Base-by-base conservation (phyloP, 2,329 filamentous ascomycete species). In the Apiospora hydei region DNA sequence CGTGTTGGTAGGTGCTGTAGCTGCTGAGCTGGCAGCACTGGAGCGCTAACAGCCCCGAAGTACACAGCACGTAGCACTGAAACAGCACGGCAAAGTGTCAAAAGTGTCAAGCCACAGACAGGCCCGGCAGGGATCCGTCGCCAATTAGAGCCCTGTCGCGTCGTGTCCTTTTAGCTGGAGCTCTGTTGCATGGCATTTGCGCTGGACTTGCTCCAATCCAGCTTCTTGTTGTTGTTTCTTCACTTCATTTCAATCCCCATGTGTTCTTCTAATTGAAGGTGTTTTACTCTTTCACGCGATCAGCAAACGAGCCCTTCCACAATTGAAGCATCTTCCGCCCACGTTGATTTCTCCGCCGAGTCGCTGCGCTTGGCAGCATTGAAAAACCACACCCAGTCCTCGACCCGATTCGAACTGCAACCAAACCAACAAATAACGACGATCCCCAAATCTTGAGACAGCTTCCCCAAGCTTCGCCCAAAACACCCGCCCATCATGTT, bases 401-500 rank as follows among this genome's bases (percentile, higher is more conserved):
- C 47, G 47, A 47, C 46, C 7, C 26, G 16, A 38, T 13, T 26
- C 26, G 51, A 38, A 61, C 26, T 30, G 34, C 30, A 8, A 64
- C 53, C 18, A 38, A 30, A 34, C 13, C 30, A 38, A 34, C 26
- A 34, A 57, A 21, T 8, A 38, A 21, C 10, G 57, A 64, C 30
- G 57, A 64, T 64, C 57, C 34, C 57, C 34, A 13, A 64, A 38
- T 11, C 11, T 11, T 64, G n/a, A 34, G n/a, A 64, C 34, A 38
- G 34, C 34, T 30, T 61, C 4, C 53, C 66, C 66, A 16, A 47
- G 43, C 66, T 26, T 68, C 41, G 41, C 24, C 41, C 24, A 26
- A 30, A 30, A 16, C 43, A 47, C 18, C n/a, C n/a, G 30, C 26
- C 69, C 30, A 70, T 46, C 72, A 73, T 73, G 81, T 82, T 90